Evolutionary conservation across 306 rosid species (phyloP), one percentile per base, ranked within the genome.

Genomic region (Fragaria iinumae): DNA sequence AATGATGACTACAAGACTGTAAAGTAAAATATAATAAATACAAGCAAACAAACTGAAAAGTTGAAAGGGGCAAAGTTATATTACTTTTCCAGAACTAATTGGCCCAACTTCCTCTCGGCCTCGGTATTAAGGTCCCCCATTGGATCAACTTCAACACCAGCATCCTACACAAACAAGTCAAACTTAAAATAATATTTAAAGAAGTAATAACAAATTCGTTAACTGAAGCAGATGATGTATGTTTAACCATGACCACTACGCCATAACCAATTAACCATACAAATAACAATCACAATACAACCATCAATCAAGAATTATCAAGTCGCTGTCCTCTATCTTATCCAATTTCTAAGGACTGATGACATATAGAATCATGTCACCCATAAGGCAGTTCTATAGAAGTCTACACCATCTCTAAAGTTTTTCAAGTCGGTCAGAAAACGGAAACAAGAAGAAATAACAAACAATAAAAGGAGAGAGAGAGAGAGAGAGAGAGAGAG

Each of bases 101-200:
- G 90, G 48, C 99, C 99, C 74, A 96, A 62, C 74, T 86, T 96
- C 83, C 95, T 92, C 83, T 96, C 99, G 0, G 87, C 25, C 82
- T 96, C 98, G 8, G 99, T 96, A 76, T 89, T 96, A 62, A 96
- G 88, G 82, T 96, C 99, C 43, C 98, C 96, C 77, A 88, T 78
- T 49, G 99, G 98, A 69, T 96, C 99, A 47, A 92, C 79, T 64
- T 91, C 96, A 20, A 87, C 67, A 45, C 98, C 99, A 82, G 82
- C 97, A 64, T 91, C 96, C 99, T 96, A 82, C 76, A 80, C 25
- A 81, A 72, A 25, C 76, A 78, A 39, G 82, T 55, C 72, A 77
- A 73, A 68, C 41, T 52, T 49, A 14, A n/a, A 11, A 44, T 71
- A 44, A 1, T n/a, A 55, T 7, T n/a, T 7, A n/a, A 21, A 39